Percentiles rank a stretch among this genome's conserved stretches.
Evolutionary conservation across 805 yeast species (phyloP).

Genomic region (Tanozyma kutaoensis): DNA sequence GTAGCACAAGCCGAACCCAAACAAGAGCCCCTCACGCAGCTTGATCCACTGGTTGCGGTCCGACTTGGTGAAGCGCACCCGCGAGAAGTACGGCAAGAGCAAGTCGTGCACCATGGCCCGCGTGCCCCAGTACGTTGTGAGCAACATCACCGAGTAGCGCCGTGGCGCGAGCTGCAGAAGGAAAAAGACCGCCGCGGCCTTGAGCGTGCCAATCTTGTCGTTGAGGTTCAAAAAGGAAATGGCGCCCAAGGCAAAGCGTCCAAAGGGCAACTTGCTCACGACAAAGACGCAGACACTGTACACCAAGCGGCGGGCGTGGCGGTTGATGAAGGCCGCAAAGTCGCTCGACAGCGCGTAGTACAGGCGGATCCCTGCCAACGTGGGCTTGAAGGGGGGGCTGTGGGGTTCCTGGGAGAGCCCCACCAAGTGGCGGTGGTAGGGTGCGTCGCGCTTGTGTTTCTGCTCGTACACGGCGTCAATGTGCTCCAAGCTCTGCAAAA

Average conservation of each 20-base stretch:
- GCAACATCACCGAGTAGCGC: conserved; percentile 17
- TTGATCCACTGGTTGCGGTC: conserved; percentile 36
- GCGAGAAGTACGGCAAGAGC: conserved; percentile 35
- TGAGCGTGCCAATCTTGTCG: conserved; percentile 30
- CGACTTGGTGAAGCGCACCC: conserved; percentile 28
- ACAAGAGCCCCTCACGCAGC: conserved; percentile 40
- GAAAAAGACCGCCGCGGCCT: conserved; percentile 24
- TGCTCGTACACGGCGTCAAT: conserved; percentile 14
- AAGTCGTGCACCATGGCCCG: conserved; percentile 31
- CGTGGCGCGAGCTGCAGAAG: conserved; percentile 22
- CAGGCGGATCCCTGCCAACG: conserved; percentile 1
- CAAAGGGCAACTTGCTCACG: conserved; percentile 25
- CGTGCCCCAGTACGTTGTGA: conserved; percentile 34
- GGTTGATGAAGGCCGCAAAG: conserved; percentile 7
- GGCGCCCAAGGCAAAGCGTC: conserved; percentile 19
- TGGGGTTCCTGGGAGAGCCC: conserved; percentile 2
- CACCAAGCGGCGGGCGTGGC: conserved; percentile 8
- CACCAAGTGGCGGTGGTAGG: conserved; percentile 6
- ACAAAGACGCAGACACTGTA: conserved; percentile 16
- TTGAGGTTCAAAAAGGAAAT: conserved; percentile 30
- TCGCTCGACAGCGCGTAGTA: conserved; percentile 8
- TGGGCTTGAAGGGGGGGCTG: not conserved
- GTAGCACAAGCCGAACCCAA: conserved; percentile 41
- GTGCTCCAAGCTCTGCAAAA: conserved; percentile 21
- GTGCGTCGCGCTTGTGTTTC: conserved; percentile 13